Percentiles rank a stretch among this genome's conserved stretches.
These are phyloP conservation scores for Alternaria triticina DNA, from an alignment of 2,329 filamentous ascomycete species.

Conservation along the genomic window DNA sequence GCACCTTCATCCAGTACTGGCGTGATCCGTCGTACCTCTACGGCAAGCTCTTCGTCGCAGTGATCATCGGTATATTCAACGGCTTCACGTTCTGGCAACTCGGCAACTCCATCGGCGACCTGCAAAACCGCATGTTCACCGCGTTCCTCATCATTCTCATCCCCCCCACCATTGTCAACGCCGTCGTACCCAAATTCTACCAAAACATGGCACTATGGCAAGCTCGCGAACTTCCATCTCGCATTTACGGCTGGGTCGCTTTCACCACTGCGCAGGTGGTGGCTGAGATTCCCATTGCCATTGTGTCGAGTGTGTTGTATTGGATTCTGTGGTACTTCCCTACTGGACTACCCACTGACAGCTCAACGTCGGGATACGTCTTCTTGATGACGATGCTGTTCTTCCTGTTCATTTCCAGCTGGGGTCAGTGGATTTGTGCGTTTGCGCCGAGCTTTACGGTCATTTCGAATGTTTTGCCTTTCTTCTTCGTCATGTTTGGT, in stretches of 20 bases:
- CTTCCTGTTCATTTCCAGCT: conserved; percentile 75
- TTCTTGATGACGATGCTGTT: conserved; percentile 82
- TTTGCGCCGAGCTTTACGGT: conserved; percentile 81
- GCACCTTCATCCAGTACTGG: conserved; percentile 77
- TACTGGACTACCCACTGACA: conserved; percentile 70
- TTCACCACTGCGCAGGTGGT: conserved; percentile 71
- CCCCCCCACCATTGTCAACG: conserved; percentile 75
- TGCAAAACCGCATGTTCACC: conserved; percentile 82
- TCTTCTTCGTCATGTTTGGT: conserved; percentile 80
- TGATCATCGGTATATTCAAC: conserved; percentile 78
- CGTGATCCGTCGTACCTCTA: conserved; percentile 78
- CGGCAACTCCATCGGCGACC: conserved; percentile 68
- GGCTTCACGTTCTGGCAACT: conserved; percentile 79
- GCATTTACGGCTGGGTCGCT: conserved; percentile 79
- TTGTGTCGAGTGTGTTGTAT: conserved; percentile 70
- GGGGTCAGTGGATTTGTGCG: conserved; percentile 85
- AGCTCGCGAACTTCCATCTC: conserved; percentile 72
- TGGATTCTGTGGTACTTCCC: conserved; percentile 80
- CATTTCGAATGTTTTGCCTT: conserved; percentile 74
- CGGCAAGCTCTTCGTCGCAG: conserved; percentile 74
- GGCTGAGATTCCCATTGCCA: conserved; percentile 73
- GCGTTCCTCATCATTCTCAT: conserved; percentile 65
- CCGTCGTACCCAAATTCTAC: conserved; percentile 79
- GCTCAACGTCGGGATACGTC: conserved; percentile 72
- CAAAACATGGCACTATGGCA: conserved; percentile 75